A percentile compares a stretch with the other conserved stretches of the same genome.
Conservation (phyloP, 2,329 filamentous ascomycete genomes). For the Paraconiothyrium sp. region DNA sequence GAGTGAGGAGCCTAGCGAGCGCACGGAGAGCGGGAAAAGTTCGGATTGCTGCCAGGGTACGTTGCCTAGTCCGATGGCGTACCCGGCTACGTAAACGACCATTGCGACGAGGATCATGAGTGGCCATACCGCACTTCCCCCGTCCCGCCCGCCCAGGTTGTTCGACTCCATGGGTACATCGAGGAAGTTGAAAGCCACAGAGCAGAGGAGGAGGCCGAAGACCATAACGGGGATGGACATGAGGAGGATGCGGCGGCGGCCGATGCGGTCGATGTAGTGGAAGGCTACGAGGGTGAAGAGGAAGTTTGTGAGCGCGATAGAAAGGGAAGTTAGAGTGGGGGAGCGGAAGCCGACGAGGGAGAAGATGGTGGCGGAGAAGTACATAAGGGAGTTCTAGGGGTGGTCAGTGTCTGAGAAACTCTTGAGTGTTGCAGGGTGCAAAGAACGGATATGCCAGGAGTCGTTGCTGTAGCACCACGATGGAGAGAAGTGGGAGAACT, state of each 20-base stretch:
- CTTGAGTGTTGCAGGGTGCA: background rate
- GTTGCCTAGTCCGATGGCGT: slow-evolving; percentile 87
- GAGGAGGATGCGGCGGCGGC: slow-evolving; percentile 71
- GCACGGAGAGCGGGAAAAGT: slow-evolving; percentile 80
- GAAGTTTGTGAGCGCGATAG: slow-evolving; percentile 58
- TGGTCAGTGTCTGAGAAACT: background rate
- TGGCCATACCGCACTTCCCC: slow-evolving; percentile 33
- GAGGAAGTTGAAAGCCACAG: slow-evolving; percentile 75
- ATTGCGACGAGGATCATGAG: slow-evolving; percentile 75
- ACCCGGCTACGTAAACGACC: slow-evolving; percentile 84
- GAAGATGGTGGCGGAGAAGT: slow-evolving; percentile 60
- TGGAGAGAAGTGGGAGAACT: slow-evolving; percentile 18
- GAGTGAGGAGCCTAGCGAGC: slow-evolving; percentile 75
- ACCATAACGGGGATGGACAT: slow-evolving; percentile 88
- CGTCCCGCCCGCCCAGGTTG: slow-evolving; percentile 61
- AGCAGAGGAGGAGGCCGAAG: slow-evolving; percentile 73
- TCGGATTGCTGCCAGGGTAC: slow-evolving; percentile 98
- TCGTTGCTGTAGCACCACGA: too few species aligned
- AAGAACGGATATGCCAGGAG: too few species aligned
- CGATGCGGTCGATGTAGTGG: slow-evolving; percentile 55
- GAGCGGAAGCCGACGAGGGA: slow-evolving; percentile 56
- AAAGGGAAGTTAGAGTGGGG: slow-evolving; percentile 56
- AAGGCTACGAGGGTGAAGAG: slow-evolving; percentile 58
- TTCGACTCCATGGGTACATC: slow-evolving; percentile 51
- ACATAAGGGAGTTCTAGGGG: slow-evolving; percentile 57